A percentile compares a stretch with the other conserved stretches of the same genome.
Conservation (phyloP, 306 rosid species). For the Trichosanthes truncata region DNA sequence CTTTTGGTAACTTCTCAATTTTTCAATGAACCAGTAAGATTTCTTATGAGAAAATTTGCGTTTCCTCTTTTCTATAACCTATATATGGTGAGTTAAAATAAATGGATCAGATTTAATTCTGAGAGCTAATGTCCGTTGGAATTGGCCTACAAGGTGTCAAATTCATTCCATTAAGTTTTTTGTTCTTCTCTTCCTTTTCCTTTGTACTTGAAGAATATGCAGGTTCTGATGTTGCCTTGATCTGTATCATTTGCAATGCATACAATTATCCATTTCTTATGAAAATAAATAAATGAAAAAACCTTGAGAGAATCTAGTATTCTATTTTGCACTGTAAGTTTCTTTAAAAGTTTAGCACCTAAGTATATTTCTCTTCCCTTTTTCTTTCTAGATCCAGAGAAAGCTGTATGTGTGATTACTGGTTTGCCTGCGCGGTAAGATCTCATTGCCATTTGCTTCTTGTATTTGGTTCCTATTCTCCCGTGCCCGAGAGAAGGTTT, state of each 20-base stretch:
- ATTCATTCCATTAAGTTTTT: background rate
- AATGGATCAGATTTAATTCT: background rate
- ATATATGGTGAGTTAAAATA: background rate
- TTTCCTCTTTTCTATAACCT: background rate
- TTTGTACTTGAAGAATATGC: background rate
- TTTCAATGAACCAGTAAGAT: background rate
- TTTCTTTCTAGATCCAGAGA: conserved; percentile 67
- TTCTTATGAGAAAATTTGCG: background rate
- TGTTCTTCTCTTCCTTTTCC: background rate
- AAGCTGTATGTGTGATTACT: conserved; percentile 65
- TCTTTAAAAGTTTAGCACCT: background rate
- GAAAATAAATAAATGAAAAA: background rate
- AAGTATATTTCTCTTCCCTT: background rate
- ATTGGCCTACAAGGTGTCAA: background rate
- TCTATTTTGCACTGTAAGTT: background rate
- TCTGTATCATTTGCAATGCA: background rate
- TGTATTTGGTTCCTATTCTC: background rate
- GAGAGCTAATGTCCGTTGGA: background rate
- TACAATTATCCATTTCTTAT: background rate
- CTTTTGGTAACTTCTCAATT: background rate
- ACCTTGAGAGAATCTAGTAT: background rate
- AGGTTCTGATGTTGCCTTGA: background rate
- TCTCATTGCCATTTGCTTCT: conserved; percentile 18
- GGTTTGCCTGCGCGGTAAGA: conserved; percentile 97
- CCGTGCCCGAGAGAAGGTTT: background rate